Base-by-base conservation (phyloP, 2,329 filamentous ascomycete species). In the Hortaea sp. region DNA sequence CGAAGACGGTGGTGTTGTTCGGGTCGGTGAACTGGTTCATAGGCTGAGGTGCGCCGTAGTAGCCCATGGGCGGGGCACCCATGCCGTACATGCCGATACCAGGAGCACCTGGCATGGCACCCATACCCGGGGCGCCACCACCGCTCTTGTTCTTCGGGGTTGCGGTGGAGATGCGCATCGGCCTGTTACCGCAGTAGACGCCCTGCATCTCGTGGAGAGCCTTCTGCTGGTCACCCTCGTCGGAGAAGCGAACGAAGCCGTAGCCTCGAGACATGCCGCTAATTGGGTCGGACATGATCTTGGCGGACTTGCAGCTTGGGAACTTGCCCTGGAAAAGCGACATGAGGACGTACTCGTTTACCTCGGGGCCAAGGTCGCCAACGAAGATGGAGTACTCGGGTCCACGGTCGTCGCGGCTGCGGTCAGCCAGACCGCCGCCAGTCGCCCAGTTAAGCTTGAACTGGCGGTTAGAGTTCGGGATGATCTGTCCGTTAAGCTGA, bases 1-100 rank as follows among this genome's bases (percentile, higher is more conserved):
- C 92, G 61, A 98, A 98, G 53, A 98, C 92, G 13, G 92, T 98
- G 12, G 92, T 98, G 74, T 98, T 98, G 79, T 98, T 98, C 9
- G 92, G 92, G 62, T 98, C 92, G 34, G 92, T 98, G 75, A 98
- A 98, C 72, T 98, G 92, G 73, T 98, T 98, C 92, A 98, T 97
- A 55, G 83, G 82, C 68, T 86, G 82, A 52, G 80, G 81, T 57
- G 79, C 74, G 51, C 78, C 80, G 63, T 81, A 82, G 66, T 78
- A 81, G 51, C 77, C 76, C 71, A 84, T 79, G 32, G 79, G 81
- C 48, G 82, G 81, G 57, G 75, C 78, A 52, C 80, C 79, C 81
- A 85, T 85, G 28, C 72, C 74, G 66, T 84, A 84, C 75, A 84
- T 81, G 63, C 81, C 79, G 56, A 76, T 70, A 53, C 72, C 75